Evolutionary conservation across 78 protist genomes (phyloP), one percentile per base, ranked within the genome.

Genomic region (Guillardia theta): DNA sequence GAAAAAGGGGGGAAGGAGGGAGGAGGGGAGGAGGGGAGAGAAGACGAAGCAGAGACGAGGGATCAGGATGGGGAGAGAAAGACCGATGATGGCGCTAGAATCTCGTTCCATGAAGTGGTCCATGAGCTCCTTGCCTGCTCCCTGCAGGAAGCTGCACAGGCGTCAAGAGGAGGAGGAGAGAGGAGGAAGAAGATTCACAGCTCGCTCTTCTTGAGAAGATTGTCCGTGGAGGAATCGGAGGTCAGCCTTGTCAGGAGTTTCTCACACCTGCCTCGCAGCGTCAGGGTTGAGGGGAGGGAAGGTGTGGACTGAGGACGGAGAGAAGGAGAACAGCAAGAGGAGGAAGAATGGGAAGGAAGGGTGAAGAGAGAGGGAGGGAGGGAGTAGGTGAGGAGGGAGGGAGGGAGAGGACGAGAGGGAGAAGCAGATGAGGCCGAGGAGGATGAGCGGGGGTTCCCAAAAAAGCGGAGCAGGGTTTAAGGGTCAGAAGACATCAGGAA

Each of bases 121-220:
- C 83, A 70, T 70, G 46, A 70, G 83, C 83, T 70, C 83, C 41
- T 70, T 70, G 41, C 83, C 83, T 1, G 83, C 83, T 3, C 83
- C 83, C 22, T 70, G 83, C 83, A 70, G 41, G 41, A 70, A 70
- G 21, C 83, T 70, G 41, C 70, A 24, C 45, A 43, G 46, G 8
- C 41, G n/a, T n/a, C n/a, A n/a, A n/a, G n/a, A n/a, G n/a, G n/a
- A n/a, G n/a, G n/a, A n/a, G n/a, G 22, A 4, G 33, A 70, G n/a
- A 70, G 8, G 0, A 70, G 41, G 15, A 70, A 3, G 8, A 33
- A 6, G 36, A 18, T 12, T 36, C 15, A 70, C 83, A 70, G 45
- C 22, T 70, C 83, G 83, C 83, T 43, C 83, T 70, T 70, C 45
- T 33, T 24, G 36, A 70, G 83, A 4, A 70, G 41, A 36, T 70